Evolutionary conservation across 352 stramenopile genomes (phyloP), one percentile per base, ranked within the genome.

Genomic region (Nothophytophthora sp.): DNA sequence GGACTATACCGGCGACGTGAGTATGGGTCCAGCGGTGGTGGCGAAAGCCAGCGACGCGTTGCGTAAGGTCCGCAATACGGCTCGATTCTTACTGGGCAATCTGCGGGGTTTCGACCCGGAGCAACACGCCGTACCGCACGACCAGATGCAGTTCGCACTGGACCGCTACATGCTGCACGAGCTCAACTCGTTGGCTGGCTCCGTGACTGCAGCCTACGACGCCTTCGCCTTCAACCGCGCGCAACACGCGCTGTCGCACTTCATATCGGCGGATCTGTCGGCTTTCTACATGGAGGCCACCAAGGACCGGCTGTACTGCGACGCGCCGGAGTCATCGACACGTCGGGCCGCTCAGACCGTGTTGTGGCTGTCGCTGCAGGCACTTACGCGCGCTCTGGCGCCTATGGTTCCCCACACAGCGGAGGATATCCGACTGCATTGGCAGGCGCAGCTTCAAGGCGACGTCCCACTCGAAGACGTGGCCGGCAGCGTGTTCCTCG

Each of bases 271-370:
- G 0, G 96, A 99, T 60, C 63, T 99, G 11, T 99, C 96, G 23
- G 97, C 97, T 48, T 99, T 99, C 63, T 99, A 99, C 78, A 90
- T 99, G 63, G 96, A 99, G 67, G 93, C 96, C 15, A 86, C 90
- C 28, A 99, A 99, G 65, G 96, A 99, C 63, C 81, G 96, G 8
- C 67, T 99, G 29, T 99, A 99, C 72, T 98, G 98, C 63, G 97
- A 96, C 25, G 80, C 75, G 12, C 54, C 82, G 8, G 70, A 97
- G 59, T 86, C 94, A 55, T 28, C 60, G 22, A 84, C 90, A 41
- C 91, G 96, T 43, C 70, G 80, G 10, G 67, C 73, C 3, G 81
- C 76, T 27, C 96, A 99, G 70, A 98, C 92, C 20, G 94, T 93
- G 39, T 50, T 93, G 19, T 86, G 77, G 71, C 38, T 82, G 28